phyloP scores from a whole-genome alignment of 2,329 filamentous ascomycete species.

The Tympanopsis confertula region DNA sequence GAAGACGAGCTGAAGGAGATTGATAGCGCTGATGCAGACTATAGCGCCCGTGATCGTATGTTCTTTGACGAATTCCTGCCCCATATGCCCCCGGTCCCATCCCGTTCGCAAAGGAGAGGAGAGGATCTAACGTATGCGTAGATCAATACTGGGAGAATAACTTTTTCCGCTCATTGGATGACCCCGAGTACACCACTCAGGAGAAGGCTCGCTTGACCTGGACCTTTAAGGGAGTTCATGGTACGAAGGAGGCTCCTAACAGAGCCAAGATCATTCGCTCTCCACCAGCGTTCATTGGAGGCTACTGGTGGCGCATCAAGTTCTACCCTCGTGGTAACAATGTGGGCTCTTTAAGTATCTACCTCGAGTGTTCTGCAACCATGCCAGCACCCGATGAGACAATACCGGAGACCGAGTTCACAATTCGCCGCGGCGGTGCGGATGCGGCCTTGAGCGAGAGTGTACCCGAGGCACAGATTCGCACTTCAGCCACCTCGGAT shows the following conservation, averaged over 20 bases:
- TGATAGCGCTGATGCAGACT: slow-evolving; percentile 28
- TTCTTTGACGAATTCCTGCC: slow-evolving; percentile 4
- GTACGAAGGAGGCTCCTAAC: slow-evolving; percentile 47
- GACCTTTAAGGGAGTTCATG: slow-evolving; percentile 44
- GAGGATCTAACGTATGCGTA: slow-evolving; percentile 7
- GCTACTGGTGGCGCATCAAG: slow-evolving; percentile 54
- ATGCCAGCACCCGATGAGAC: slow-evolving; percentile 21
- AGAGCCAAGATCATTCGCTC: slow-evolving; percentile 45
- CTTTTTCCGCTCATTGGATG: slow-evolving; percentile 40
- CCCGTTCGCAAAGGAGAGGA: slow-evolving; percentile 2
- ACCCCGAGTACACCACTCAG: slow-evolving; percentile 41
- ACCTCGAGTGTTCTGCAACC: slow-evolving; percentile 47
- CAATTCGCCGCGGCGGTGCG: slow-evolving; percentile 21
- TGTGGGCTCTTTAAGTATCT: slow-evolving; percentile 44
- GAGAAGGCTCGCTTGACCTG: slow-evolving; percentile 45
- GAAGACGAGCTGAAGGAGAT: slow-evolving; percentile 48
- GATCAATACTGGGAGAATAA: slow-evolving; percentile 45
- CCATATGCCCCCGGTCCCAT: no score
- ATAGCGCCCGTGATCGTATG: slow-evolving; percentile 40
- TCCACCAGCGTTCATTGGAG: slow-evolving; percentile 39
- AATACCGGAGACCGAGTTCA: slow-evolving; percentile 23
- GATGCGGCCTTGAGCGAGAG: slow-evolving; percentile 18
- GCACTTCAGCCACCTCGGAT: slow-evolving; percentile 13
- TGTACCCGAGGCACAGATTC: slow-evolving; percentile 17
- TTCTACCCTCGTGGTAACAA: slow-evolving; percentile 51